Base-by-base conservation (phyloP, 139 green algal species). In the Tetratostichococcus sp. region DNA sequence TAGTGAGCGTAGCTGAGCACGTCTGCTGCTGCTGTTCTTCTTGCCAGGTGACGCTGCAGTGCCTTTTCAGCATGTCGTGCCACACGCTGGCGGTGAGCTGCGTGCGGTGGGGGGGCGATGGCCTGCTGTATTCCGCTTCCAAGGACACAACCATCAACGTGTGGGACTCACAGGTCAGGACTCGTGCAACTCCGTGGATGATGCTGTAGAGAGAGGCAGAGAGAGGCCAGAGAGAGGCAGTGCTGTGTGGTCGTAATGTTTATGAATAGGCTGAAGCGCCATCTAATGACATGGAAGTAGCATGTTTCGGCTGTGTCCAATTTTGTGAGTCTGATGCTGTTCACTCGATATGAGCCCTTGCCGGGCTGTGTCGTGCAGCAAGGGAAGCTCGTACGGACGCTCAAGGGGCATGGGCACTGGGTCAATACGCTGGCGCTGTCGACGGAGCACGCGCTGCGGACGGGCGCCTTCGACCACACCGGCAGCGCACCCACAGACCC, bases 371-470 rank as follows among this genome's bases (percentile, higher is more conserved):
- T n/a, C n/a, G 8, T 69, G 35, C 74, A 78, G 39, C 84, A 92
- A 42, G 93, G 93, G 19, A 90, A 90, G 81, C 75, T 94, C 31
- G 79, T 97, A 19, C 81, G 83, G 17, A 85, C 82, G 30, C 82
- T 98, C 1, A 91, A 90, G 75, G 95, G 94, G 16, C 96, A 99
- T 72, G 96, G 86, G 2, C 96, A 99, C 85, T 99, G 94, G 94
- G 96, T 98, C 65, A 99, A 99, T 86, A 95, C 91, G 3, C 83
- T 99, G 67, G 92, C 94, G 65, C 83, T 99, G 3, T 94, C 82
- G 75, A 89, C 86, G 23, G 94, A 97, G 75, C 87, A 91, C 75
- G 95, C 84, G 25, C 84, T 99, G 67, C 79, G 95, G 17, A 97
- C 90, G 23, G 95, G 95, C 0, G 80, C 93, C 4, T 97, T 89